Evolutionary conservation across 148 eudicot genomes (phyloP).

Genomic region (Persicaria tinctoria): DNA sequence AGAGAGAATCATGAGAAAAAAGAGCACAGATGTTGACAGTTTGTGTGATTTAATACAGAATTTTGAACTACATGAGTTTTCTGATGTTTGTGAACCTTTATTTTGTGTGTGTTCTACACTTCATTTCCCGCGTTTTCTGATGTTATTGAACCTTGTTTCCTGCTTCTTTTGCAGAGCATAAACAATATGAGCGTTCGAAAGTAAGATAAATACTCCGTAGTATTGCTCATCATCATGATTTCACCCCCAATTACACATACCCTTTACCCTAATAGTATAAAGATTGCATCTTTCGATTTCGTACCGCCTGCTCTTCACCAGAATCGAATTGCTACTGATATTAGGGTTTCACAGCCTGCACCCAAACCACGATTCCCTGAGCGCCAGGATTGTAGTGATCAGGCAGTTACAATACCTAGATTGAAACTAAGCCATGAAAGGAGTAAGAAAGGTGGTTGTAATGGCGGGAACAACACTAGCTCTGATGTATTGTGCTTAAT

Average conservation of each 20-base stretch:
- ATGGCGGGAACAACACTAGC: slow-evolving; percentile 13
- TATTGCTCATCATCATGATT: neutral
- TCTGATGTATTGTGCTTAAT: slow-evolving; percentile 54
- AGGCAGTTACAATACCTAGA: neutral
- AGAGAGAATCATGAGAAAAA: too few species aligned
- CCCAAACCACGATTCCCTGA: neutral
- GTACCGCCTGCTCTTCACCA: neutral
- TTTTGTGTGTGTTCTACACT: too few species aligned
- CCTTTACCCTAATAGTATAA: neutral
- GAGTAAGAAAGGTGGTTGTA: neutral
- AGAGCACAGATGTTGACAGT: too few species aligned
- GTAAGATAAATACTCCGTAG: too few species aligned
- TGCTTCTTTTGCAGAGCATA: too few species aligned
- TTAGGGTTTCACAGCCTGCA: neutral
- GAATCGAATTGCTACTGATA: neutral
- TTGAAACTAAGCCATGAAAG: neutral
- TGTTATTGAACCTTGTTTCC: too few species aligned
- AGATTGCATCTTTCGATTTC: neutral
- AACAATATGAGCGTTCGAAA: too few species aligned
- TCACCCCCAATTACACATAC: neutral
- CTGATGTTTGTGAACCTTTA: too few species aligned
- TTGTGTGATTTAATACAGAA: too few species aligned
- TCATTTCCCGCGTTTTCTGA: too few species aligned
- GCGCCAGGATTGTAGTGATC: neutral
- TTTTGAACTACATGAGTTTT: too few species aligned